Evolutionary conservation across 108 stramenopile genomes (phyloP), one percentile per base, ranked within the genome.

Genomic region (Pseudonitzschia pungens): DNA sequence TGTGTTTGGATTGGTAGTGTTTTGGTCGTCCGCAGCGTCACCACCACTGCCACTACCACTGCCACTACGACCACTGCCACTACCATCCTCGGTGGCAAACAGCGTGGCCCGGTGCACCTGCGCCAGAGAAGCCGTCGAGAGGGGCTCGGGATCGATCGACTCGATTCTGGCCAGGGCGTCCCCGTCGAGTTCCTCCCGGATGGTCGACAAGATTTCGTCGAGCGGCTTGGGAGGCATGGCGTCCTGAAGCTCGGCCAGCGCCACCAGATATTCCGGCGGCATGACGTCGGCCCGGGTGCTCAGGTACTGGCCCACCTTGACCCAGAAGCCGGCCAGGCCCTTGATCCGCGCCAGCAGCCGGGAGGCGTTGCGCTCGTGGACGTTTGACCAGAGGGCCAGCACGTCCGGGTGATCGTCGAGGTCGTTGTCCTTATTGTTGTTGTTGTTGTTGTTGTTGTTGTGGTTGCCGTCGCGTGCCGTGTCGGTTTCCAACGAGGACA

Each of bases 281-380:
- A 87, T 76, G 16, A 81, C 76, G 64, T 87, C 86, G 16, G 86
- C 81, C 11, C 86, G 81, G 26, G 74, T 55, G 24, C 71, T 69
- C 43, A 87, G 27, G 60, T 84, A 82, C 73, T 87, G 86, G n/a
- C 77, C 86, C 32, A 77, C 56, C 65, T 87, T 87, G 56, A 79
- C 77, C 86, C 86, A 87, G 16, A 87, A 75, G 2, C 86, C 86
- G n/a, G 45, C 32, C 0, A 85, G 77, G 54, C 77, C 29, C 48
- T 67, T 45, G 36, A 81, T 58, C 65, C 24, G 15, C 0, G 12
- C 0, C 0, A 42, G 28, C 40, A 76, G 33, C 31, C 40, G 24
- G 6, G 48, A 42, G 4, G 80, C 75, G 56, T 72, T 77, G 0
- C 63, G 21, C 16, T 60, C 43, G 50, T 81, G 75, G 10, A 77